A percentile compares a stretch with the other conserved stretches of the same genome.
Evolutionary conservation across 495 filamentous ascomycete species (phyloP).

Genomic region (Penicillium pulvis): DNA sequence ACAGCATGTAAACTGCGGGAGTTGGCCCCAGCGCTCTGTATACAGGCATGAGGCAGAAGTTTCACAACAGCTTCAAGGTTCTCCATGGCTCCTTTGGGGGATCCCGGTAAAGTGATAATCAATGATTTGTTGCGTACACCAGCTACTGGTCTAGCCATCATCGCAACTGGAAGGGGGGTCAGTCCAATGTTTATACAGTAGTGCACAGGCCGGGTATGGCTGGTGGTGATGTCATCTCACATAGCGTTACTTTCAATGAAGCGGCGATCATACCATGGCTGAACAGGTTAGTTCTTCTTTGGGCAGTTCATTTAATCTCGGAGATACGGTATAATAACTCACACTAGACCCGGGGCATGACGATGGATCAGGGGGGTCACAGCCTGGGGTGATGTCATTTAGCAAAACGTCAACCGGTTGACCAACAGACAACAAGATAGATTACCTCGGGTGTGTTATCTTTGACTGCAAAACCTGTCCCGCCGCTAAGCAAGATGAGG

Average conservation of each 20-base stretch:
- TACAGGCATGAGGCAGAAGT: slow-evolving; percentile 88
- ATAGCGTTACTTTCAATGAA: slow-evolving; percentile 85
- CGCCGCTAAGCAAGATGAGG: slow-evolving; percentile 84
- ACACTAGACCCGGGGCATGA: slow-evolving; percentile 87
- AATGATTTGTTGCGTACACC: slow-evolving; percentile 82
- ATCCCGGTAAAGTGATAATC: slow-evolving; percentile 90
- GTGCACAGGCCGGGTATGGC: slow-evolving; percentile 3
- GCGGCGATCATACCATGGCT: slow-evolving; percentile 91
- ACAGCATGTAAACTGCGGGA: slow-evolving; percentile 80
- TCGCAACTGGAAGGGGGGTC: slow-evolving; percentile 65
- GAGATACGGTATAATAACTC: slow-evolving; percentile 32
- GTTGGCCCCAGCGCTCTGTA: slow-evolving; percentile 80
- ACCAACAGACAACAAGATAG: slow-evolving; percentile 11
- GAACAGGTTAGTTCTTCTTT: slow-evolving; percentile 30
- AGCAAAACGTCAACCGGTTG: slow-evolving; percentile 7
- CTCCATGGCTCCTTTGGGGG: slow-evolving; percentile 94
- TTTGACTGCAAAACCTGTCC: slow-evolving; percentile 89
- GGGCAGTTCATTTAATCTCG: slow-evolving; percentile 1
- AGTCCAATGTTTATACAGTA: slow-evolving; percentile 22
- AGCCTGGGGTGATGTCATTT: slow-evolving; percentile 56
- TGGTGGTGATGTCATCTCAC: slow-evolving; percentile 54
- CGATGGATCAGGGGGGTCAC: slow-evolving; percentile 80
- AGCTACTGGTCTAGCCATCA: slow-evolving; percentile 94
- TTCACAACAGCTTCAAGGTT: slow-evolving; percentile 92
- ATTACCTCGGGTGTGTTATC: slow-evolving; percentile 87